Conservation (phyloP, 768 basidiomycete genomes). For the Calocera cornea region DNA sequence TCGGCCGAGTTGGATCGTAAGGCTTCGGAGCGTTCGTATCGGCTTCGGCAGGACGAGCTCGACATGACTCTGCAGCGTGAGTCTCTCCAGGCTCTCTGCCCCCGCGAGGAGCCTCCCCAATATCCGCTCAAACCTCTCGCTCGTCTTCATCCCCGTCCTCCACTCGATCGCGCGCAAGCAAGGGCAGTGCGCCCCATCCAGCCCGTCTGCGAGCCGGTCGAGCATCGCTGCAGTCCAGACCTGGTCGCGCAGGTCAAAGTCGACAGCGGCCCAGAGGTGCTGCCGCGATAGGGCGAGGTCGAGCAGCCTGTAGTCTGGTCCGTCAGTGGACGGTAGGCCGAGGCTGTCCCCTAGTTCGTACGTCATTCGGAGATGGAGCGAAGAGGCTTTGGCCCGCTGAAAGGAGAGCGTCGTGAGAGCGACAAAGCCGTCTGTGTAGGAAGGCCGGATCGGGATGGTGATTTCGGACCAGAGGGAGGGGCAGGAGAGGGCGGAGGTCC, state of each 20-base stretch:
- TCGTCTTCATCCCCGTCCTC: not conserved
- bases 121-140: not conserved
- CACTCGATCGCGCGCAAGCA: not conserved
- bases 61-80: not conserved
- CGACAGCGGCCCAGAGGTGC: not conserved
- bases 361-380: not conserved
- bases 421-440: not conserved
- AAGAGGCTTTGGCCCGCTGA: not conserved
- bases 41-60: not conserved
- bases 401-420: not conserved
- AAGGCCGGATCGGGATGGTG: not conserved
- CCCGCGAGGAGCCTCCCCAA: not conserved
- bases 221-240: not conserved
- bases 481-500: not conserved
- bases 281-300: not conserved
- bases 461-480: not conserved
- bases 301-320: constrained; percentile 1
- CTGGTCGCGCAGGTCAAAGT: not conserved
- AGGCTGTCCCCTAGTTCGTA: not conserved
- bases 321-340: not conserved
- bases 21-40: not conserved
- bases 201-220: constrained; percentile 2
- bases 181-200: not conserved
- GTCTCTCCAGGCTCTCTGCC: not conserved
- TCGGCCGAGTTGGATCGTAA: not conserved